phyloP scores from a whole-genome alignment of 345 rosid species.

The Pseudoturritis turrita region DNA sequence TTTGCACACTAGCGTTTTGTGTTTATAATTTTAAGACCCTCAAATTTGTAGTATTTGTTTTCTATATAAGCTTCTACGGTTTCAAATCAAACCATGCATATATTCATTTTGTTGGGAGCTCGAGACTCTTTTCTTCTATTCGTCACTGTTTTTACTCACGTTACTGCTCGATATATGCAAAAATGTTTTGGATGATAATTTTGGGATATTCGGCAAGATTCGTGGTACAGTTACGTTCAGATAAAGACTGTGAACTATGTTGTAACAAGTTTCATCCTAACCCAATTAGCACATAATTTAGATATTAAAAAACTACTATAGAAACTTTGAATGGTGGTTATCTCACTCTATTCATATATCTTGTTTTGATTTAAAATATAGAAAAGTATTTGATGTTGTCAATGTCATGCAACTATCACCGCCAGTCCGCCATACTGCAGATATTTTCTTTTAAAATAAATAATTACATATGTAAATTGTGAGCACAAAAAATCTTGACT shows the following conservation, averaged over 20 bases:
- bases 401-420: slow-evolving; percentile 11
- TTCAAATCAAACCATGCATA: not conserved
- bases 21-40: not conserved
- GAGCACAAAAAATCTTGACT: too few species aligned
- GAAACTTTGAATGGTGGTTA: not conserved
- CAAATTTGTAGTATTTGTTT: not conserved
- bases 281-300: not conserved
- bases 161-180: not conserved
- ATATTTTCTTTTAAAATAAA: not conserved
- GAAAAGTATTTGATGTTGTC: not conserved
- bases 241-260: not conserved
- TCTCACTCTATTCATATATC: not conserved
- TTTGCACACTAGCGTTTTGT: too few species aligned
- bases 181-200: not conserved
- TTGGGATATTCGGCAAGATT: not conserved
- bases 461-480: not conserved
- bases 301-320: not conserved
- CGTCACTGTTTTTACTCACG: not conserved
- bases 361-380: not conserved
- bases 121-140: not conserved
- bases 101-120: not conserved
- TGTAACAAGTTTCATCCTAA: not conserved
- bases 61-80: not conserved
- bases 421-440: not conserved
- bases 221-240: too few species aligned